These are phyloP conservation scores for Jimgerdemannia flammicorona DNA, from an alignment of 192 early-diverging fungal genomes.

Conservation along the genomic window DNA sequence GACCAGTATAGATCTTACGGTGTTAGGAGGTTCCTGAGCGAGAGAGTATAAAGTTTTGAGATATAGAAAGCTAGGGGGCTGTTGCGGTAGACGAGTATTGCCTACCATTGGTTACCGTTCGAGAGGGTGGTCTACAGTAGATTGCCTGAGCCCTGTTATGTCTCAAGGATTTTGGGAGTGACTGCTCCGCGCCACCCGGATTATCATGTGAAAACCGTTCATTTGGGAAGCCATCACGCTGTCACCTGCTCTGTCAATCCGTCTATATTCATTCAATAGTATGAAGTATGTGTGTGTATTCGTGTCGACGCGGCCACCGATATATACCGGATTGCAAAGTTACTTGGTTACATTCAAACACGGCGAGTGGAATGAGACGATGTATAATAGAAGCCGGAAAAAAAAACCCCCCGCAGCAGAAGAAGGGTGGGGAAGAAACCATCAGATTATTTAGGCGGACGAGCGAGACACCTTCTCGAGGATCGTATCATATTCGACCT, in stretches of 20 bases:
- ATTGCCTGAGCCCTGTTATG: too few relatives aligned
- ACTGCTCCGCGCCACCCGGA: neutral
- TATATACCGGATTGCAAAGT: neutral
- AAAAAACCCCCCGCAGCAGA: too few relatives aligned
- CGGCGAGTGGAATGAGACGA: too few relatives aligned
- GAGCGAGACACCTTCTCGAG: conserved; percentile 1
- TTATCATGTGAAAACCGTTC: neutral
- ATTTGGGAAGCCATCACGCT: neutral
- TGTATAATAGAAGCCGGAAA: too few relatives aligned
- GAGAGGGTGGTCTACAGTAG: too few relatives aligned
- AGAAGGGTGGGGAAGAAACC: neutral
- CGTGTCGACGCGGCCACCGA: neutral
- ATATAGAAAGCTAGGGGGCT: too few relatives aligned
- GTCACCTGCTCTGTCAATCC: neutral
- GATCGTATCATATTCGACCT: conserved; percentile 35
- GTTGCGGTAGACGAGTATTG: neutral
- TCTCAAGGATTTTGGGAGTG: neutral
- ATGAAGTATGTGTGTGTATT: neutral
- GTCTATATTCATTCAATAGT: neutral
- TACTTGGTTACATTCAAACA: neutral
- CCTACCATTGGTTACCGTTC: neutral
- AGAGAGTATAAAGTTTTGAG: too few relatives aligned
- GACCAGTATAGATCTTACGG: neutral
- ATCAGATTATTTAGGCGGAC: neutral
- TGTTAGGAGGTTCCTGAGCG: too few relatives aligned